Evolutionary conservation across 108 stramenopile genomes (phyloP), one percentile per base, ranked within the genome.

Genomic region (Cyclotella atomus): DNA sequence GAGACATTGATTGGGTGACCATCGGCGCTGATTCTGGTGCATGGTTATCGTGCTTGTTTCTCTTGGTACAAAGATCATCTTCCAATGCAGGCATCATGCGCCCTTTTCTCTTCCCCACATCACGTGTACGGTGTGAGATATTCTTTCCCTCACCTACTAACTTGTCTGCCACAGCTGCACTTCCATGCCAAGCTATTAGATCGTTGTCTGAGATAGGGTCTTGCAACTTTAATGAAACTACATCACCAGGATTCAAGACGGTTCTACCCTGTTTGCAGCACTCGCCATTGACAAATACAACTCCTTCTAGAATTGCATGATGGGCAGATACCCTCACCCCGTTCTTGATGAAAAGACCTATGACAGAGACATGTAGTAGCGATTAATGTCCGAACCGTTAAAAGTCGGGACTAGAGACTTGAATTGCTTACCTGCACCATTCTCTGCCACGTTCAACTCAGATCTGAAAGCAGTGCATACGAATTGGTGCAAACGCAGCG

Each of bases 401-500:
- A 9, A 41, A 41, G 6, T 41, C 6, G 4, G 52, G n/a, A 1
- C 20, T 23, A 10, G 9, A 23, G 5, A 23, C 52, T 2, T 6
- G 21, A 52, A 23, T 5, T 10, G 21, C 52, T 54, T 6, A 50
- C 66, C 68, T 12, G 54, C 68, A 38, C 68, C 68, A 29, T 69
- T 69, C n/a, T 69, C 68, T 4, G 55, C 55, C 12, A 69, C 54
- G 29, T 69, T 69, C 0, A 69, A 41, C 36, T 69, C 68, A 1
- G 68, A 69, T 55, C 55, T 54, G 25, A 69, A 69, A 12, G 21
- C 35, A 27, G 54, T 69, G 43, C 54, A 43, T 28, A 69, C 41
- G 38, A 69, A 69, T 44, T 56, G 68, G 55, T 69, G 68, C 50
- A 69, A 34, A 27, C 67, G 67, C 16, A 68, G 14, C 25, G 67